These are phyloP conservation scores for Apiotrichum gracile DNA, from an alignment of 1,284 basidiomycete genomes.

Conservation along the genomic window DNA sequence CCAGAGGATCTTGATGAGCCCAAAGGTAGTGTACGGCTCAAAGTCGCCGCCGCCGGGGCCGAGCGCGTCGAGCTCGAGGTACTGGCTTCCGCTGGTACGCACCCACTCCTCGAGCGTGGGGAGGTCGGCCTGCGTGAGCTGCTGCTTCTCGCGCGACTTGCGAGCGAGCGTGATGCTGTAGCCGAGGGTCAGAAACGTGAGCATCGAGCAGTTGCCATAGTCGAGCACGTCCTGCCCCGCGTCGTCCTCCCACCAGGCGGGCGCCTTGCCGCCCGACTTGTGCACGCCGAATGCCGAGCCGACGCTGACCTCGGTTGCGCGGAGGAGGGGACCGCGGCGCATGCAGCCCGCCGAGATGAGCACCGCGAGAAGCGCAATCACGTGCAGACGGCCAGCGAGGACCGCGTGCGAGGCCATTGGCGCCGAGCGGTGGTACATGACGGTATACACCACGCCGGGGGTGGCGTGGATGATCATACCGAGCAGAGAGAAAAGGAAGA, in stretches of 20 bases:
- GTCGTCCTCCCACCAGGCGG: conserved; percentile 7
- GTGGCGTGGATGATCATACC: conserved; percentile 17
- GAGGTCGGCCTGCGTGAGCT: conserved; percentile 33
- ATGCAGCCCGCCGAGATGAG: conserved; percentile 23
- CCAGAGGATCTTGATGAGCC: conserved; percentile 31
- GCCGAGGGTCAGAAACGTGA: conserved; percentile 34
- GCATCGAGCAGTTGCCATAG: conserved; percentile 36
- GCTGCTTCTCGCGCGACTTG: conserved; percentile 23
- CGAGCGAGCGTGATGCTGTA: conserved; percentile 32
- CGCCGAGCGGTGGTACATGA: conserved; percentile 15
- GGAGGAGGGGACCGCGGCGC: conserved; percentile 37
- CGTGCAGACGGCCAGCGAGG: conserved; percentile 5
- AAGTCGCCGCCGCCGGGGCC: conserved; percentile 16
- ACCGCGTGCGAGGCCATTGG: background rate
- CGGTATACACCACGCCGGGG: conserved; percentile 29
- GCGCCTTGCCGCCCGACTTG: conserved; percentile 4
- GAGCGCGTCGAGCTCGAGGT: background rate
- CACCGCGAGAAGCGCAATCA: background rate
- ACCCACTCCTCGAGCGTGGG: conserved; percentile 37
- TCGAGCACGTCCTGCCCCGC: conserved; percentile 31
- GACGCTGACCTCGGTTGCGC: conserved; percentile 26
- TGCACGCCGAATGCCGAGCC: conserved; percentile 36
- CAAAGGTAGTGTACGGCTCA: conserved; percentile 18
- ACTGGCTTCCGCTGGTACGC: conserved; percentile 16
- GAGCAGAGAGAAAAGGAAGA: conserved; percentile 5